Conservation (phyloP, 805 yeast genomes). For the Candida jianshihensis region DNA sequence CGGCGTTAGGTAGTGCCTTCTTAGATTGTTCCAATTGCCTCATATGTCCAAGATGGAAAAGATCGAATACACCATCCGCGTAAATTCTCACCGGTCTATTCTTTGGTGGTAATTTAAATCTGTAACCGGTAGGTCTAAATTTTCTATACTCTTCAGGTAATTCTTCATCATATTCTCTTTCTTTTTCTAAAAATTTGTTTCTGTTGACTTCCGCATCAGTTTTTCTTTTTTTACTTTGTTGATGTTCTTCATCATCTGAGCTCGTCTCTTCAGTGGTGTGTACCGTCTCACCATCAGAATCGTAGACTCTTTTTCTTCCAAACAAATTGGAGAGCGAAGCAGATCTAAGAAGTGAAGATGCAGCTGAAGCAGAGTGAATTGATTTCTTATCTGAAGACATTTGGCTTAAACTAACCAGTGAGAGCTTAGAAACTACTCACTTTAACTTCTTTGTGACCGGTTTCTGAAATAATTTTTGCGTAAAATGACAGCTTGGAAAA, state of each 20-base stretch:
- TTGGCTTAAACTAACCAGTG: too few species aligned
- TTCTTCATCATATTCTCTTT: constrained; percentile 52
- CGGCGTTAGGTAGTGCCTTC: constrained; percentile 79
- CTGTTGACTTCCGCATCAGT: constrained; percentile 20
- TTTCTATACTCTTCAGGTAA: constrained; percentile 66
- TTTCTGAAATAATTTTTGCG: too few species aligned
- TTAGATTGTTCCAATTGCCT: constrained; percentile 95
- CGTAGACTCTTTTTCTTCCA: constrained; percentile 11
- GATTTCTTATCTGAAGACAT: constrained; percentile 1
- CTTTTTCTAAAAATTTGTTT: constrained; percentile 33
- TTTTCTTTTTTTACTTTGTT: constrained; percentile 17
- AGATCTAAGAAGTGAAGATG: constrained; percentile 7
- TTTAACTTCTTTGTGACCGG: too few species aligned
- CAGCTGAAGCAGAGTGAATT: background rate
- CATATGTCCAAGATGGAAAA: constrained; percentile 97
- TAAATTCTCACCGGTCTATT: constrained; percentile 89
- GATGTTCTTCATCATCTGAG: constrained; percentile 5
- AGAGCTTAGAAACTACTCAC: too few species aligned
- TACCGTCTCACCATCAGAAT: constrained; percentile 9
- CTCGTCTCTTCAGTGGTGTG: constrained; percentile 1
- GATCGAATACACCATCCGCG: constrained; percentile 97
- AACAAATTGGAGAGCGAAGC: constrained; percentile 17
- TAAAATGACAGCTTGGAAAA: too few species aligned
- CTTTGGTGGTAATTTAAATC: constrained; percentile 73
- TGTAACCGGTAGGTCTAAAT: constrained; percentile 74